Percentiles rank a stretch among this genome's conserved stretches.
These are phyloP conservation scores for Colletotrichum sojae DNA, from an alignment of 2,329 filamentous ascomycete species.

Conservation along the genomic window DNA sequence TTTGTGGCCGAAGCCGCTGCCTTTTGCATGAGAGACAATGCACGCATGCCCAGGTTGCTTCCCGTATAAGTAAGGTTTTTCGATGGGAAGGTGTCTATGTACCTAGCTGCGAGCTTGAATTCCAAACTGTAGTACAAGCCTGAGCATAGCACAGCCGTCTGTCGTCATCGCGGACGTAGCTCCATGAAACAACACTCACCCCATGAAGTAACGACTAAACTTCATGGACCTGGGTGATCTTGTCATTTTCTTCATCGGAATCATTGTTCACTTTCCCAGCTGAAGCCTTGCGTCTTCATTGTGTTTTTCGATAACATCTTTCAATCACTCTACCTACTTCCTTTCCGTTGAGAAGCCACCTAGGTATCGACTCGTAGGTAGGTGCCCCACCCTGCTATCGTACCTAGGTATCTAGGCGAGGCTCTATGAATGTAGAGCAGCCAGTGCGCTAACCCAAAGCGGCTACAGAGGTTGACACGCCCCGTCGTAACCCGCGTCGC, in stretches of 20 bases:
- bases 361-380: no score
- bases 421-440: neutral
- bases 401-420: neutral
- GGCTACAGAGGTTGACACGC: conserved; percentile 27
- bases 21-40: neutral
- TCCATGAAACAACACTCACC: neutral
- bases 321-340: no score
- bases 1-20: neutral
- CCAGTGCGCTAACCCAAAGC: conserved; percentile 31
- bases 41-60: no score
- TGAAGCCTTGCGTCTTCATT: no score
- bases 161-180: neutral
- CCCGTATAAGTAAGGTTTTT: no score
- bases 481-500: conserved; percentile 40
- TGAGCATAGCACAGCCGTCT: neutral
- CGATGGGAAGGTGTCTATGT: neutral
- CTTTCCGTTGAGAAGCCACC: no score
- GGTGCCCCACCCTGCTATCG: neutral
- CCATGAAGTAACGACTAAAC: no score
- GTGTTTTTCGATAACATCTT: no score
- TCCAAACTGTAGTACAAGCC: neutral
- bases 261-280: no score
- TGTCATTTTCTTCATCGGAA: no score
- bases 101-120: conserved; percentile 8
- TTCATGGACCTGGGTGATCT: no score